Evolutionary conservation across 2,329 filamentous ascomycete genomes (phyloP), one percentile per base, ranked within the genome.

Genomic region (Colletotrichum siamense): DNA sequence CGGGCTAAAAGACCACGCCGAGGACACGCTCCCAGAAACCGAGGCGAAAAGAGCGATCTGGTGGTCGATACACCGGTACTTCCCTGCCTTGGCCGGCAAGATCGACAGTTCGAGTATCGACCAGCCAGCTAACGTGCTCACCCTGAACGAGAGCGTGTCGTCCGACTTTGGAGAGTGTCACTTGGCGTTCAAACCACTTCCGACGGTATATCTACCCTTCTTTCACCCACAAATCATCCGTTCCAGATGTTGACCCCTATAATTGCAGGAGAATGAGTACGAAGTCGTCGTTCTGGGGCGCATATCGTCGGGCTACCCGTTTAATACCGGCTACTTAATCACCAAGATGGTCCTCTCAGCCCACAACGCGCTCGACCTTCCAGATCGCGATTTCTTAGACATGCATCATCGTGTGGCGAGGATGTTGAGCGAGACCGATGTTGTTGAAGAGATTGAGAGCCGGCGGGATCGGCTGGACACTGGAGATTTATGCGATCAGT

Each of bases 401-500:
- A 49, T 49, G 44, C 44, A 49, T 0, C 18, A 49, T 2, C 44
- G 44, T 1, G 1, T 49, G 44, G 44, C 44, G 44, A 49, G n/a
- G n/a, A 1, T 22, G 2, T 22, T 49, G 44, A 49, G n/a, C n/a
- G 44, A n/a, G 44, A 49, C n/a, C 18, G 44, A 49, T 7, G 3
- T 49, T 49, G n/a, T n/a, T 4, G 18, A 49, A 7, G 44, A 49
- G 5, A 49, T 49, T 1, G 0, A 22, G 44, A 49, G 44, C 44
- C 44, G 18, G n/a, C 10, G 0, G 44, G 39, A 0, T 44, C 44
- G 44, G 44, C 18, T n/a, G 44, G 18, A n/a, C 2, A 13, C 18
- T 22, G n/a, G 13, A 22, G 0, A 49, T 22, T 0, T 0, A n/a
- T 22, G 18, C 10, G n/a, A 0, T 12, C 0, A 0, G 18, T 49